A percentile compares a stretch with the other conserved stretches of the same genome.
phyloP scores from a whole-genome alignment of 306 rosid genomes.

The Leucaena leucocephala region DNA sequence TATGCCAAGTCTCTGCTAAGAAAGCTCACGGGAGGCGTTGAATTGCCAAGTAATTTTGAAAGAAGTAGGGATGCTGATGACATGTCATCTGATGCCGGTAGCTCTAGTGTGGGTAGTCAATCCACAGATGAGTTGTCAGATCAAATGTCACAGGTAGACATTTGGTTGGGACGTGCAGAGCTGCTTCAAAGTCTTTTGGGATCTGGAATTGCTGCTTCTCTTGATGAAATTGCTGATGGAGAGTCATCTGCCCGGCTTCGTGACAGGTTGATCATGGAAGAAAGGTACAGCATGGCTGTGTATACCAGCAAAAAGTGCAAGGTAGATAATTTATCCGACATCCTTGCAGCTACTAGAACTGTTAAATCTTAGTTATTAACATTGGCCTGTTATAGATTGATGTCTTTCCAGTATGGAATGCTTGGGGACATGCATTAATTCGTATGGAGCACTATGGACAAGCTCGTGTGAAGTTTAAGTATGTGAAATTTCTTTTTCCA shows the following conservation, averaged over 20 bases:
- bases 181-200: conserved; percentile 97
- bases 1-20: conserved; percentile 85
- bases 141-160: conserved; percentile 69
- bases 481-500: conserved; percentile 42
- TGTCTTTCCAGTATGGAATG: conserved; percentile 96
- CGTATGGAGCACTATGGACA: conserved; percentile 96
- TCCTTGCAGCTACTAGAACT: conserved; percentile 27
- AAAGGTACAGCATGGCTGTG: conserved; percentile 97
- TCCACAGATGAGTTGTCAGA: conserved; percentile 90
- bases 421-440: conserved; percentile 97
- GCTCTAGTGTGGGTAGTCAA: conserved; percentile 93
- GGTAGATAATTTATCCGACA: conserved; percentile 52
- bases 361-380: conserved; percentile 33
- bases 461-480: conserved; percentile 98
- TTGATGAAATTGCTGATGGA: conserved; percentile 90
- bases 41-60: conserved; percentile 65
- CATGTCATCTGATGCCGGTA: conserved; percentile 92
- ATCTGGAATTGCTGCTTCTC: conserved; percentile 95
- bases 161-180: conserved; percentile 94
- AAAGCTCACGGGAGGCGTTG: conserved; percentile 79
- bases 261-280: conserved; percentile 86
- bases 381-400: conserved; percentile 73
- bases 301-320: conserved; percentile 95
- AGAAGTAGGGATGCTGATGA: conserved; percentile 91
- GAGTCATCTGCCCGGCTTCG: conserved; percentile 91